These are phyloP conservation scores for Prototheca stagnorum DNA, from an alignment of 163 green algal species.

Conservation along the genomic window DNA sequence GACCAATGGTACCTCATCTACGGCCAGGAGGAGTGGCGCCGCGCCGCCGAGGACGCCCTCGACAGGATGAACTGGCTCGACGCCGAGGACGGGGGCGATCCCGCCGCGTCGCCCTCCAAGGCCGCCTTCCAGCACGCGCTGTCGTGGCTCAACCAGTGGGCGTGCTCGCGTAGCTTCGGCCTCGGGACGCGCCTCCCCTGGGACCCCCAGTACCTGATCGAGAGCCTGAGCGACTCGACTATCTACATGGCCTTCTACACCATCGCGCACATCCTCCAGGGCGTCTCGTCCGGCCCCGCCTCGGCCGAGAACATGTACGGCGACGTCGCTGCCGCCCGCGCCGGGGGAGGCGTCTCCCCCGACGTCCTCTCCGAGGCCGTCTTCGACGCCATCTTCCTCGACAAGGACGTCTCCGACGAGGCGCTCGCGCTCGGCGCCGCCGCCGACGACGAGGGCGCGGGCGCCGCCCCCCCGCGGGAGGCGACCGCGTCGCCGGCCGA, in stretches of 20 bases:
- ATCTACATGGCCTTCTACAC: conserved; percentile 99
- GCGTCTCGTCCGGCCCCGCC: too few relatives aligned
- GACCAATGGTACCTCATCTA: conserved; percentile 94
- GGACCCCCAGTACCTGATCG: conserved; percentile 91
- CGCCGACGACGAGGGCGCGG: too few relatives aligned
- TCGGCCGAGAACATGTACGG: conserved; percentile 88
- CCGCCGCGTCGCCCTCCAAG: neutral
- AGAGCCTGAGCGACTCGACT: conserved; percentile 94
- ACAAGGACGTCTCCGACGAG: too few relatives aligned
- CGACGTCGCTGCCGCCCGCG: conserved; percentile 8
- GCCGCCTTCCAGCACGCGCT: conserved; percentile 67
- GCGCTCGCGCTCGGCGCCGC: too few relatives aligned
- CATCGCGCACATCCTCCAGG: conserved; percentile 59
- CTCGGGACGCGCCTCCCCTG: conserved; percentile 90
- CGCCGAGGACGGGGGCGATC: neutral
- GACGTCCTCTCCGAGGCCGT: conserved; percentile 71
- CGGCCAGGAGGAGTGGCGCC: conserved; percentile 83
- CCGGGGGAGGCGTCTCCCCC: conserved; percentile 24
- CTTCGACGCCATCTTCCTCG: conserved; percentile 87
- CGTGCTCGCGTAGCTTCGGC: conserved; percentile 87
- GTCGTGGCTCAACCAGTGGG: conserved; percentile 94
- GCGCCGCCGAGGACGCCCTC: conserved; percentile 40
- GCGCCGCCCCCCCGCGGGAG: conserved; percentile 24
- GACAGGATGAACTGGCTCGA: conserved; percentile 33
- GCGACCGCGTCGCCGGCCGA: conserved; percentile 39